A percentile compares a stretch with the other conserved stretches of the same genome.
Evolutionary conservation across 2,329 filamentous ascomycete genomes (phyloP).

Genomic region (Xylariaceae sp.): DNA sequence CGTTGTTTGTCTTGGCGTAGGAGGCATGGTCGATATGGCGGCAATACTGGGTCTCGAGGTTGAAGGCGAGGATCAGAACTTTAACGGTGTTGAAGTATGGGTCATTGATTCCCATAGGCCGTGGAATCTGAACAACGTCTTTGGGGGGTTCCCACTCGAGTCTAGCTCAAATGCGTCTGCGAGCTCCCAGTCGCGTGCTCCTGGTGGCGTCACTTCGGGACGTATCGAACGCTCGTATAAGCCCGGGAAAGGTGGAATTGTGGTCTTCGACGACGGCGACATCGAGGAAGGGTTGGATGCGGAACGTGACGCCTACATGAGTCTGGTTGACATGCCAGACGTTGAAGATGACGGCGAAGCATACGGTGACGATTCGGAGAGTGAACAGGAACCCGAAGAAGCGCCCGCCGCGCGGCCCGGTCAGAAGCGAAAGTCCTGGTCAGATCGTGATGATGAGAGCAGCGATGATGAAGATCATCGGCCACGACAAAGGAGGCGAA

Average conservation of each 20-base stretch:
- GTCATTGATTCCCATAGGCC: conserved; percentile 85
- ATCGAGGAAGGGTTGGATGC: conserved; percentile 74
- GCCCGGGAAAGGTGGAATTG: conserved; percentile 77
- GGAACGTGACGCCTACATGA: conserved; percentile 78
- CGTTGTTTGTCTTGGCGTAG: conserved; percentile 88
- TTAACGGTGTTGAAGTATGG: conserved; percentile 91
- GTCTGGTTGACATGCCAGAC: conserved; percentile 87
- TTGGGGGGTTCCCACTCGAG: conserved; percentile 65
- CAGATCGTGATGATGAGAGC: conserved; percentile 65
- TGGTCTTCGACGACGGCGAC: conserved; percentile 95
- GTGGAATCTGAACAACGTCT: conserved; percentile 93
- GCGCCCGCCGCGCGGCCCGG: conserved; percentile 44
- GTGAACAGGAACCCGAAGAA: conserved; percentile 52
- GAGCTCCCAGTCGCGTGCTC: conserved; percentile 50
- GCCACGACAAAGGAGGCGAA: conserved; percentile 75
- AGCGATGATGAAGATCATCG: conserved; percentile 69
- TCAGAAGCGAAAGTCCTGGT: conserved; percentile 77
- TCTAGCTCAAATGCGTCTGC: conserved; percentile 45
- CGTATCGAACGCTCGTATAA: conserved; percentile 68
- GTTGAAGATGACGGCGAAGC: conserved; percentile 69
- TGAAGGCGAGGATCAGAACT: conserved; percentile 62
- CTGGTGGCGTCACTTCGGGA: conserved; percentile 66
- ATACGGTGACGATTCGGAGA: conserved; percentile 54
- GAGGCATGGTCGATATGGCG: conserved; percentile 83
- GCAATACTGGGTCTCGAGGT: conserved; percentile 70